Conservation (phyloP, 495 filamentous ascomycete genomes). For the Penicillium taxi region DNA sequence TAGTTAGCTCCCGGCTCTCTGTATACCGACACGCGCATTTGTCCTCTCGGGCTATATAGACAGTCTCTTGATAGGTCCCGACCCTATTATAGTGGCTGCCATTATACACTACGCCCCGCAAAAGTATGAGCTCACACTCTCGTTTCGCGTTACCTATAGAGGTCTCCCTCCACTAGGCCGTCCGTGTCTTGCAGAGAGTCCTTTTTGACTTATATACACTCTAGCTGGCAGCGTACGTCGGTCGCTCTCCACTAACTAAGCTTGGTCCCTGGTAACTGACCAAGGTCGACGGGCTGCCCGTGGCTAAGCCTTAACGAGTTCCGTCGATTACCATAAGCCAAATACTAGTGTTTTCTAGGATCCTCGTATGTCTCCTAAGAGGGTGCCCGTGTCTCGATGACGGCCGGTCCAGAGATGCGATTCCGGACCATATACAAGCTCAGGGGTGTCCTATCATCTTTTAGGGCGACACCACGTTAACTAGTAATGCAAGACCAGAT, state of each 20-base stretch:
- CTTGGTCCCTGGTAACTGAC: constrained; percentile 8
- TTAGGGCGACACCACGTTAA: constrained; percentile 12
- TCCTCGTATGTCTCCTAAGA: constrained; percentile 9
- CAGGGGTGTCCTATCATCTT: constrained; percentile 14
- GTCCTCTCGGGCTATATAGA: constrained; percentile 11
- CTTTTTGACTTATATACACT: constrained; percentile 9
- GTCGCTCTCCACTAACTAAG: constrained; percentile 13
- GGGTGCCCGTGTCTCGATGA: constrained; percentile 9
- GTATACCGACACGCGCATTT: constrained; percentile 8
- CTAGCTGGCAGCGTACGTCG: constrained; percentile 8
- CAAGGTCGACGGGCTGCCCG: constrained; percentile 8
- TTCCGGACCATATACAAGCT: constrained; percentile 15
- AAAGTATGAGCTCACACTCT: constrained; percentile 2
- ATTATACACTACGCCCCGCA: constrained; percentile 8
- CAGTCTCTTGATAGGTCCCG: constrained; percentile 10
- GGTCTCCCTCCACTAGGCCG: constrained; percentile 10
- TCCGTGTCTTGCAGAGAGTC: constrained; percentile 11
- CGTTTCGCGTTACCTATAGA: constrained; percentile 10
- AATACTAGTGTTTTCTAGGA: constrained; percentile 9
- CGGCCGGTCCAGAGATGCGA: constrained; percentile 11
- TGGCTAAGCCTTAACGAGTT: constrained; percentile 10
- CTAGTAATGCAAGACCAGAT: constrained; percentile 12
- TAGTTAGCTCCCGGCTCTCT: no score
- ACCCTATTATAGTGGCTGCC: constrained; percentile 8
- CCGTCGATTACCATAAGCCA: constrained; percentile 8